Conservation (phyloP, 495 filamentous ascomycete genomes). For the Trichocladium antarcticum region DNA sequence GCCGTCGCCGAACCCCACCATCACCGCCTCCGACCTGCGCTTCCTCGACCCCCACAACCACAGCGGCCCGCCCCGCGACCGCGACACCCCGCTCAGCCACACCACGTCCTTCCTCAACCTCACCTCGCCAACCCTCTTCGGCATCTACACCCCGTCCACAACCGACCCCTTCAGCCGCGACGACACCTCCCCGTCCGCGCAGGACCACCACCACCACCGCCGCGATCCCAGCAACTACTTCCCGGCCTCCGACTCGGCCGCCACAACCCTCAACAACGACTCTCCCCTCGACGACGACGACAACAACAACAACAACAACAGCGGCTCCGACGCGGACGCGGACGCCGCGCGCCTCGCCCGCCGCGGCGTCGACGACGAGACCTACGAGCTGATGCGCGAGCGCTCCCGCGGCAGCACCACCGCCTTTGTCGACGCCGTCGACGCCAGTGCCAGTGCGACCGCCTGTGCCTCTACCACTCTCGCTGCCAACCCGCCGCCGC, state of each 20-base stretch:
- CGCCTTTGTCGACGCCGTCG: no score
- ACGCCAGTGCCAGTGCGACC: no score
- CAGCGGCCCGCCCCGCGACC: constrained; percentile 8
- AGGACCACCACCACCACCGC: no score
- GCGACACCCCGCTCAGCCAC: constrained; percentile 14
- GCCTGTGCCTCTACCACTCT: no score
- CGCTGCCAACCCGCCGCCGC: no score
- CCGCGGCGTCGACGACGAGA: constrained; percentile 7
- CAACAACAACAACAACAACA: background rate
- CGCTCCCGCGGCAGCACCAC: constrained; percentile 15
- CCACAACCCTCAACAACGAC: no score
- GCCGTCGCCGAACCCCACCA: constrained; percentile 30
- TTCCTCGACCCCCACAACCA: constrained; percentile 28
- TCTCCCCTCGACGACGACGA: no score
- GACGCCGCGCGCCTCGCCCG: background rate
- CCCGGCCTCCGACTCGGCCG: background rate
- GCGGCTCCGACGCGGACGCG: background rate
- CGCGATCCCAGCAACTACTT: no score
- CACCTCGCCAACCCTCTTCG: constrained; percentile 76
- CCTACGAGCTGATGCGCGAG: constrained; percentile 9
- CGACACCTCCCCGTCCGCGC: background rate
- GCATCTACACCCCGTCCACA: constrained; percentile 63
- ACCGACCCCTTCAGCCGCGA: background rate
- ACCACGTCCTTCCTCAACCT: constrained; percentile 54
- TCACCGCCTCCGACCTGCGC: constrained; percentile 26